Percentiles rank a stretch among this genome's conserved stretches.
These are phyloP conservation scores for Vaccinium corymbosum DNA, from an alignment of 148 eudicot genomes.

Conservation along the genomic window DNA sequence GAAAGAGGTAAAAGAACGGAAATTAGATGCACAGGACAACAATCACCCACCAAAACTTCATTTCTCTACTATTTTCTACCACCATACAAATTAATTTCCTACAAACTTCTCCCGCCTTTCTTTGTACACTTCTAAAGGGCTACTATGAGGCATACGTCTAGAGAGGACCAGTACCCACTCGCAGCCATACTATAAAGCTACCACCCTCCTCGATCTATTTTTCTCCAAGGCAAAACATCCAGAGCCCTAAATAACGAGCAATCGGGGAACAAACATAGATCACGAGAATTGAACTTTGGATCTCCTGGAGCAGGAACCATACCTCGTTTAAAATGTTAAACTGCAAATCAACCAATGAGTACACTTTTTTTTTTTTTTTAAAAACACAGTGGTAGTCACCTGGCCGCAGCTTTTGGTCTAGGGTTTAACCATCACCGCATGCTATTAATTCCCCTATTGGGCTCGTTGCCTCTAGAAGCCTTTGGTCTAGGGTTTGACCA, in stretches of 20 bases:
- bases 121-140: background rate
- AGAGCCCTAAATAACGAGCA: background rate
- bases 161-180: background rate
- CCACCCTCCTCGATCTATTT: background rate
- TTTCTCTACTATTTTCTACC: background rate
- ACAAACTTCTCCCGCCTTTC: background rate
- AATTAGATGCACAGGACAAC: constrained; percentile 2
- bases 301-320: no score
- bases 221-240: background rate
- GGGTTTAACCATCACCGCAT: no score
- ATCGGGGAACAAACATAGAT: background rate
- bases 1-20: constrained; percentile 8
- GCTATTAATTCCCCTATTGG: no score
- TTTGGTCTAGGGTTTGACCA: no score
- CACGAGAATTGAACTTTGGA: no score
- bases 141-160: background rate
- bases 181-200: background rate
- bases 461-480: no score
- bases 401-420: no score
- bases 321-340: no score
- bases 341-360: no score
- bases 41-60: background rate
- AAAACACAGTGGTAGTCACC: no score
- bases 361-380: no score
- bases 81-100: background rate